Percentiles rank a stretch among this genome's conserved stretches.
Conservation (phyloP, 1,284 basidiomycete genomes). For the Marasmius sp. region DNA sequence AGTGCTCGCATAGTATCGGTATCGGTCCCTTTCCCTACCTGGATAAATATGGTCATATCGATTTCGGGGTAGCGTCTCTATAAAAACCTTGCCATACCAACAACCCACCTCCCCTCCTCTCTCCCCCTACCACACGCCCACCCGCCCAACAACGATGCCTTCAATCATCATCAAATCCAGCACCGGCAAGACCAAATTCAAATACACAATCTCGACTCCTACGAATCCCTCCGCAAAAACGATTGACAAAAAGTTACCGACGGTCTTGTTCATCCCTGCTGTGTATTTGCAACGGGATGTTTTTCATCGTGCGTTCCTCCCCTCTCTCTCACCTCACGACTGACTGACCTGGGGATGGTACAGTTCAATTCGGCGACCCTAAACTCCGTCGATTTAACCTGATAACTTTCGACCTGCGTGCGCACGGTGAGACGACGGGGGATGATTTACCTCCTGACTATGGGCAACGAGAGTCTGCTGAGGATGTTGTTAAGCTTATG, state of each 20-base stretch:
- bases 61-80: no score
- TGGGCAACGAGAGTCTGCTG: constrained; percentile 9
- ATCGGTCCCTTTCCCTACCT: no score
- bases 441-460: constrained; percentile 10
- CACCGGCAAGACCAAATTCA: not conserved
- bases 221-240: constrained; percentile 1
- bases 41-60: no score
- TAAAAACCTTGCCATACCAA: no score
- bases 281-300: constrained; percentile 29
- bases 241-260: constrained; percentile 9
- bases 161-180: not conserved
- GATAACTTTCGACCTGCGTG: constrained; percentile 14
- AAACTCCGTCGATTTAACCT: constrained; percentile 16
- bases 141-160: no score
- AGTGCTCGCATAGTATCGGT: no score
- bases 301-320: constrained; percentile 35
- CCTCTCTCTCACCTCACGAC: not conserved
- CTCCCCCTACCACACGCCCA: no score
- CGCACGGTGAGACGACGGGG: constrained; percentile 12
- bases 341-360: not conserved
- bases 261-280: constrained; percentile 7
- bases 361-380: constrained; percentile 17
- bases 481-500: constrained; percentile 14
- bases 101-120: no score
- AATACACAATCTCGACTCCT: constrained; percentile 9